Evolutionary conservation across 2,329 filamentous ascomycete genomes (phyloP).

Genomic region (Juglanconis juglandina): DNA sequence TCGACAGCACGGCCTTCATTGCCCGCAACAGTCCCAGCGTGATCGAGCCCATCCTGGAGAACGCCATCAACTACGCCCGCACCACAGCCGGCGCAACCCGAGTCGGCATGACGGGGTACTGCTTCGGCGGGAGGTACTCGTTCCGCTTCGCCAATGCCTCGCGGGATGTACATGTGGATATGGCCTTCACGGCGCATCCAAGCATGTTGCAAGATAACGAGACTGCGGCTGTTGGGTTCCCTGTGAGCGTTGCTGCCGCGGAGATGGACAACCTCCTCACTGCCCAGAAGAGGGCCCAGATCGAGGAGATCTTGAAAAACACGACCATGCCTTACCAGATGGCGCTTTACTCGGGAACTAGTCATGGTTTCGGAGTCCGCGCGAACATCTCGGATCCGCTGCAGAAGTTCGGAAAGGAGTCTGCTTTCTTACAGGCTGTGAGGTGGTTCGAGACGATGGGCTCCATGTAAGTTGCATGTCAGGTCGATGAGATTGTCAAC

Average conservation of each 20-base stretch:
- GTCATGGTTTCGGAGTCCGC: conserved; percentile 73
- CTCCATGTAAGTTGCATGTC: not conserved
- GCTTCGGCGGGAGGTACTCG: conserved; percentile 59
- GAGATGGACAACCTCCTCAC: conserved; percentile 61
- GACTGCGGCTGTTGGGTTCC: conserved; percentile 52
- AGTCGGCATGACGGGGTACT: conserved; percentile 60
- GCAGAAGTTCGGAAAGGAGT: conserved; percentile 70
- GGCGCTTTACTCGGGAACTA: conserved; percentile 63
- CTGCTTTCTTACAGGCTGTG: conserved; percentile 73
- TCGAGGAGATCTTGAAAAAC: conserved; percentile 56
- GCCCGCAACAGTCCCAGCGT: conserved; percentile 35
- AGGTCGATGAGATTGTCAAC: not conserved
- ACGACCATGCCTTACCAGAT: conserved; percentile 62
- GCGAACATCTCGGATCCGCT: conserved; percentile 50
- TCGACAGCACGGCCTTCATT: conserved; percentile 40
- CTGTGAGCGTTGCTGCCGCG: conserved; percentile 62
- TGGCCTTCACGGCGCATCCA: conserved; percentile 62
- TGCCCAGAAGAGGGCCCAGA: conserved; percentile 48
- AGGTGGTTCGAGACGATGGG: conserved; percentile 63
- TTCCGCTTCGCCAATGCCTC: conserved; percentile 46
- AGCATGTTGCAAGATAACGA: conserved; percentile 59
- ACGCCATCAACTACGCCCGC: conserved; percentile 43
- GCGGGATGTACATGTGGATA: conserved; percentile 50
- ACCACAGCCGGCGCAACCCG: conserved; percentile 46
- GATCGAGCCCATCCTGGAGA: conserved; percentile 46